Conservation (phyloP, 352 stramenopile genomes). For the Phytopythium aichiense region DNA sequence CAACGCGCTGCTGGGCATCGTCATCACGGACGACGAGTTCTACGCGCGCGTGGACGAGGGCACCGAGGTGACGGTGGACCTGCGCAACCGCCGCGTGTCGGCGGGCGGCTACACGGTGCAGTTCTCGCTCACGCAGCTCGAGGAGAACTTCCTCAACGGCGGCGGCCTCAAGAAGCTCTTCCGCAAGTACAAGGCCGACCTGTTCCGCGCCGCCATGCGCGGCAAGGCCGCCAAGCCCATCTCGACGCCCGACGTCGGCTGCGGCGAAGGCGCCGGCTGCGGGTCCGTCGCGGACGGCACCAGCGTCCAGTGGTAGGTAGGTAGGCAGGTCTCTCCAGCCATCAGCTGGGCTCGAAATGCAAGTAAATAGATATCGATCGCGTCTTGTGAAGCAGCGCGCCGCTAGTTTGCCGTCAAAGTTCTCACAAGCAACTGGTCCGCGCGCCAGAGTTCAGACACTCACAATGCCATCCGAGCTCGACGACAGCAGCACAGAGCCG, state of each 20-base stretch:
- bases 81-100: constrained; percentile 61
- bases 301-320: constrained; percentile 22
- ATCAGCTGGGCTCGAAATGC: background rate
- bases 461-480: no score
- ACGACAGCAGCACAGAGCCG: no score
- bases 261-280: constrained; percentile 27
- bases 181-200: constrained; percentile 80
- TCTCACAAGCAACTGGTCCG: no score
- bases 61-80: constrained; percentile 63
- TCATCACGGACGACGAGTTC: constrained; percentile 80
- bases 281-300: background rate
- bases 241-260: constrained; percentile 53
- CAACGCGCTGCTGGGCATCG: constrained; percentile 76
- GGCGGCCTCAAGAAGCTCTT: constrained; percentile 73
- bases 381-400: background rate
- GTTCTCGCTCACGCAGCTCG: constrained; percentile 72
- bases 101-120: constrained; percentile 54
- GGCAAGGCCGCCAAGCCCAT: constrained; percentile 62
- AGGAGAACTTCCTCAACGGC: constrained; percentile 79
- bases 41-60: constrained; percentile 66
- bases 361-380: constrained; percentile 6
- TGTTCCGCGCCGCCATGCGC: constrained; percentile 76
- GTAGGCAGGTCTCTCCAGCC: background rate
- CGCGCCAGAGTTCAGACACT: no score
- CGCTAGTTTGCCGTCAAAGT: no score